phyloP scores from a whole-genome alignment of 2,329 filamentous ascomycete genomes.

The Exophiala spinifera region DNA sequence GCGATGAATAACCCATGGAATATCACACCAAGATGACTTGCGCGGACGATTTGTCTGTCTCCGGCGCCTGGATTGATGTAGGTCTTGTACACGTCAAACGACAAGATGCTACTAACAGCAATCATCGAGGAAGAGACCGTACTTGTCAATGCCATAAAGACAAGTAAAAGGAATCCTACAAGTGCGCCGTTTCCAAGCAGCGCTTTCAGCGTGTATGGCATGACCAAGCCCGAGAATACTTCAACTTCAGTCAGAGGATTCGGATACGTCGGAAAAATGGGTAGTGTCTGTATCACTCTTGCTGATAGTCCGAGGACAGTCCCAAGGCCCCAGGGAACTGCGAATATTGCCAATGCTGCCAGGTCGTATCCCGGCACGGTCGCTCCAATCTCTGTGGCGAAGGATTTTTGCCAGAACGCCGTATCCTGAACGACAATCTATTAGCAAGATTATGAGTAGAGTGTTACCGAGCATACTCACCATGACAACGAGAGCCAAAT shows the following conservation, averaged over 20 bases:
- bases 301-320: slow-evolving; percentile 47
- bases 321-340: slow-evolving; percentile 46
- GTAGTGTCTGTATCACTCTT: slow-evolving; percentile 41
- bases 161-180: slow-evolving; percentile 69
- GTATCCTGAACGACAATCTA: slow-evolving; percentile 81
- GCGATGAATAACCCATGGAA: slow-evolving; percentile 74
- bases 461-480: no score
- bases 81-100: slow-evolving; percentile 82
- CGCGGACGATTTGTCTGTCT: slow-evolving; percentile 72
- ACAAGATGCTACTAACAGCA: slow-evolving; percentile 80
- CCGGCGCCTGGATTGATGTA: slow-evolving; percentile 76
- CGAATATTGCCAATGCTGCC: slow-evolving; percentile 48
- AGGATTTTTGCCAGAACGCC: slow-evolving; percentile 63
- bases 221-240: slow-evolving; percentile 24
- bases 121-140: slow-evolving; percentile 79
- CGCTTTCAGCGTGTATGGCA: slow-evolving; percentile 65
- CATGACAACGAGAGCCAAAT: no score
- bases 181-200: slow-evolving; percentile 77
- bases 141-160: slow-evolving; percentile 87
- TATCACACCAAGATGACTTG: slow-evolving; percentile 69
- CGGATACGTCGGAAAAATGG: slow-evolving; percentile 41
- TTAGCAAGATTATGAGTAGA: no score
- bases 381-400: slow-evolving; percentile 37
- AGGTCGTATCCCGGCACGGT: slow-evolving; percentile 38
- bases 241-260: slow-evolving; percentile 24